Percentiles rank a stretch among this genome's conserved stretches.
phyloP scores from a whole-genome alignment of 768 basidiomycete species.

The Epithele typhae region DNA sequence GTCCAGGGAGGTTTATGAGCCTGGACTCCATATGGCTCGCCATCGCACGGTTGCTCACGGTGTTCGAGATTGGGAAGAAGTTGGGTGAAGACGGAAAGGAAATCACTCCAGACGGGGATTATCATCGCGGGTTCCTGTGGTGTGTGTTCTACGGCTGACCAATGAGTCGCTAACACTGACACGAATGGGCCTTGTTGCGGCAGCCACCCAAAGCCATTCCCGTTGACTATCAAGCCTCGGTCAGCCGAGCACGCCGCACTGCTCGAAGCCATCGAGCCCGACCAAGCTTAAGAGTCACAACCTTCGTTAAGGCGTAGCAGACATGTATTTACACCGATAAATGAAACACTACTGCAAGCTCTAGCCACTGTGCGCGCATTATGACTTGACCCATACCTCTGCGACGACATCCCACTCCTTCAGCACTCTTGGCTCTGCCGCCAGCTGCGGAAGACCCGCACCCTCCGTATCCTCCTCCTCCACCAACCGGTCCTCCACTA shows the following conservation, averaged over 20 bases:
- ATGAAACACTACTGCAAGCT: too few species aligned
- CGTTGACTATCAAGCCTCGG: too few species aligned
- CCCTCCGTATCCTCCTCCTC: constrained; percentile 26
- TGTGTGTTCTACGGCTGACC: too few species aligned
- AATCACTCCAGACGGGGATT: constrained; percentile 31
- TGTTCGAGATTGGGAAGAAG: constrained; percentile 19
- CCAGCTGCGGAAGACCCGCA: constrained; percentile 20
- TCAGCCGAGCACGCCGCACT: too few species aligned
- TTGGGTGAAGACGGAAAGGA: constrained; percentile 18
- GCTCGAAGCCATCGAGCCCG: too few species aligned
- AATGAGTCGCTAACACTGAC: too few species aligned
- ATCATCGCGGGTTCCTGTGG: constrained; percentile 31
- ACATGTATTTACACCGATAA: too few species aligned
- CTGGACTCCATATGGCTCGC: constrained; percentile 22
- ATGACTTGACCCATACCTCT: constrained; percentile 61
- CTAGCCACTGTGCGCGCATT: too few species aligned
- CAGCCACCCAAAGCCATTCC: too few species aligned
- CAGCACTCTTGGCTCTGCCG: constrained; percentile 47
- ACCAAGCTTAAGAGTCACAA: too few species aligned
- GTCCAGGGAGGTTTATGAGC: constrained; percentile 22
- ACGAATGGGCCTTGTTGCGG: too few species aligned
- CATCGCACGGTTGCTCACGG: constrained; percentile 19
- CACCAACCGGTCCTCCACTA: constrained; percentile 51
- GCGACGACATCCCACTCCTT: constrained; percentile 71
- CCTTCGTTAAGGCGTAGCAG: too few species aligned